phyloP scores from a whole-genome alignment of 2,329 filamentous ascomycete species.

The Talaromyces islandicus region DNA sequence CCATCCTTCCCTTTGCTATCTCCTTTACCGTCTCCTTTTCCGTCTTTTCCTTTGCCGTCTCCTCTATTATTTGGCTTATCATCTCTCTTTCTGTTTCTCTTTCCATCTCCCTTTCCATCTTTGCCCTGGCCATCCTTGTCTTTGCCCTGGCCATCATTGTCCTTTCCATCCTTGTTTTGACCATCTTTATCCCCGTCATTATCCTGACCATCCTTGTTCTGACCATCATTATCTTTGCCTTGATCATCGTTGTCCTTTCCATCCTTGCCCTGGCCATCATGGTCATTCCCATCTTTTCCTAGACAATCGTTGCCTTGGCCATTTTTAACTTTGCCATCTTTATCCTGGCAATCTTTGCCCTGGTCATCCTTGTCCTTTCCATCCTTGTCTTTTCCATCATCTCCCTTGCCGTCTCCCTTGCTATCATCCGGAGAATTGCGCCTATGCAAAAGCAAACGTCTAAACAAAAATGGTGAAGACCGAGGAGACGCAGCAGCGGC shows the following conservation, averaged over 20 bases:
- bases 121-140: background rate
- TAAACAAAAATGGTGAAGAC: background rate
- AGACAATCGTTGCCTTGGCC: background rate
- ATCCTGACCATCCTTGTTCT: background rate
- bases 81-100: background rate
- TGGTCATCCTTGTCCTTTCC: background rate
- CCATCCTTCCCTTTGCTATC: background rate
- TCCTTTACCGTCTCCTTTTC: background rate
- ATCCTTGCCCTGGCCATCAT: background rate
- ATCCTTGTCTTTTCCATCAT: background rate
- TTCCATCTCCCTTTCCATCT: background rate
- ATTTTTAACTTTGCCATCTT: background rate
- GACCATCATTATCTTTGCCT: background rate
- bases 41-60: background rate
- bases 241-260: background rate
- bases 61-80: background rate
- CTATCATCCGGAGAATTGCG: background rate
- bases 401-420: background rate
- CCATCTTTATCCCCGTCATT: background rate
- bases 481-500: background rate
- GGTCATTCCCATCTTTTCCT: background rate
- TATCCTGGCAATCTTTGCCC: background rate
- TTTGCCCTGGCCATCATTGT: background rate
- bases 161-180: background rate
- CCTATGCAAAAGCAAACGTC: background rate